Evolutionary conservation across 2,329 filamentous ascomycete genomes (phyloP), one percentile per base, ranked within the genome.

Genomic region (Calonectria pauciramosa): DNA sequence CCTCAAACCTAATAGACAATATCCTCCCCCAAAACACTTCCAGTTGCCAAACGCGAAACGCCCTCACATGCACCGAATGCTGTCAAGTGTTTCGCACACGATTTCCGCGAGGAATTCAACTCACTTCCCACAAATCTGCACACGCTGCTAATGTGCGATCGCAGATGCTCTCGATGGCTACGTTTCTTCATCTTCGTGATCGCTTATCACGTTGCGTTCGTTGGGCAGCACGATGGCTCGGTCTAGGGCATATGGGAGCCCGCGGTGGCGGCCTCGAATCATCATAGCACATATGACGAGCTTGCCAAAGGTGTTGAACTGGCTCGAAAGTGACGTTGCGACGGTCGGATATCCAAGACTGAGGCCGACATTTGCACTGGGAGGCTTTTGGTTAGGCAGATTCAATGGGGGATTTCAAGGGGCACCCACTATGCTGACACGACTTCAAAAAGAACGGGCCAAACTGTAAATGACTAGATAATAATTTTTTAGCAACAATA

Each of bases 281-380:
- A 86, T 86, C 81, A 84, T 84, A 44, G 80, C 80, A 64, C 84
- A 85, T n/a, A 86, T 79, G 54, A 86, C 79, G 0, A 86, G 69
- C 72, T 86, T 86, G 74, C 84, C 82, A 34, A 84, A 83, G 0
- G 76, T 81, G 1, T 77, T 77, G n/a, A 85, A 84, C 51, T 81
- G 68, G 18, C 81, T 82, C 47, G 79, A 81, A 20, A 85, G 79
- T 0, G 84, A 84, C 1, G 80, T 78, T 13, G 70, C 69, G 14
- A 82, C 82, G 4, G 72, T 77, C 0, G 85, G 83, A 47, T 84
- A 79, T 14, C 84, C 83, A 1, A 86, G 79, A 51, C 81, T 83
- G 7, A 86, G 76, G 3, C 84, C 85, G 28, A 86, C 84, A 47
- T 85, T 85, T 65, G 80, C 83, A 38, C 84, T 85, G 44, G 1